A percentile compares a stretch with the other conserved stretches of the same genome.
Evolutionary conservation across 1,139 yeast genomes (phyloP).

Genomic region (Taphrina populina): DNA sequence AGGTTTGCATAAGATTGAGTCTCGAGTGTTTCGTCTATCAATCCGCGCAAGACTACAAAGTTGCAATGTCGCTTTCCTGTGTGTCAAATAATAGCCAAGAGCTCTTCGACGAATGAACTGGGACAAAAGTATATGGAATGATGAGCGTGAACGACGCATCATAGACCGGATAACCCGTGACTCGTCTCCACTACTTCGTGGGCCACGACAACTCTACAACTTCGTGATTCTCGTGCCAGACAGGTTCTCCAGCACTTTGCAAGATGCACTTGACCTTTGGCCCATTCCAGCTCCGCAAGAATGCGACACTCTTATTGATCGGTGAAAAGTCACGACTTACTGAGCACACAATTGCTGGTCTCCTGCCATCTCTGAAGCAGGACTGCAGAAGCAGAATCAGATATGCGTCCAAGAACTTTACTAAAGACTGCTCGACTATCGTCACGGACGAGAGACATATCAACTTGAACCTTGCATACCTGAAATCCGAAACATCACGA

Average conservation of each 20-base stretch:
- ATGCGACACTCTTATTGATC: conserved; percentile 7
- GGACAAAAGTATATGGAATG: too few species aligned
- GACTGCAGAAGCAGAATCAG: conserved; percentile 3
- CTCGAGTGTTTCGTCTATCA: not conserved
- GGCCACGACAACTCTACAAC: too few species aligned
- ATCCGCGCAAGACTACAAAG: too few species aligned
- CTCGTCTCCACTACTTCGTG: too few species aligned
- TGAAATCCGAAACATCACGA: conserved; percentile 9
- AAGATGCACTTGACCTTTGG: too few species aligned
- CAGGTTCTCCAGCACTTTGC: too few species aligned
- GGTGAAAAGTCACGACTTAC: conserved; percentile 23
- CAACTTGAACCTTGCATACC: conserved; percentile 8
- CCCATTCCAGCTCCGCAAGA: conserved; percentile 5
- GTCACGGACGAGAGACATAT: conserved; percentile 8
- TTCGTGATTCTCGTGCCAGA: too few species aligned
- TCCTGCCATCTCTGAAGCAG: conserved; percentile 5
- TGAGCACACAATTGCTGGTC: conserved; percentile 5
- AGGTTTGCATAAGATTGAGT: not conserved
- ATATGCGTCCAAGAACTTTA: conserved; percentile 17
- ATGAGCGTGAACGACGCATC: not conserved
- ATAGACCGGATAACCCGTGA: too few species aligned
- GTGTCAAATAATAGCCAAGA: too few species aligned
- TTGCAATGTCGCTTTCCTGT: too few species aligned
- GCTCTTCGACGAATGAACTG: too few species aligned
- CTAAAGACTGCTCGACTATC: conserved; percentile 3